phyloP scores from a whole-genome alignment of 306 rosid genomes.

The Prinsepia uniflora region DNA sequence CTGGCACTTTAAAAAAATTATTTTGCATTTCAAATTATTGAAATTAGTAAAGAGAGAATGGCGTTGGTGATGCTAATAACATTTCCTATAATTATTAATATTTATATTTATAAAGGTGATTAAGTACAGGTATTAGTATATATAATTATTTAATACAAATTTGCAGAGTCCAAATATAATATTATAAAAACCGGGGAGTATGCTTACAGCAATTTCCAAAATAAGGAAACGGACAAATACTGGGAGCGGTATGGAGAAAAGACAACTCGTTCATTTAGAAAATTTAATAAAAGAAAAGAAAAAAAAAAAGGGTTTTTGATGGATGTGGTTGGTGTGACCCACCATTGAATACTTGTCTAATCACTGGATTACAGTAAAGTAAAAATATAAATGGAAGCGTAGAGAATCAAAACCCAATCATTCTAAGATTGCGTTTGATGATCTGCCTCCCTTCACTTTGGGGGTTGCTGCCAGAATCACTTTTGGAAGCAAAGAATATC shows the following conservation, averaged over 20 bases:
- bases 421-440: slow-evolving; percentile 25
- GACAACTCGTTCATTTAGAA: slow-evolving; percentile 28
- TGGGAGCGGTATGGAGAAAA: slow-evolving; percentile 37
- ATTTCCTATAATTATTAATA: too few relatives aligned
- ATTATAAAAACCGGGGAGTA: too few relatives aligned
- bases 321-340: slow-evolving; percentile 49
- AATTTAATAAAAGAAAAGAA: too few relatives aligned
- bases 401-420: background rate
- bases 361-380: slow-evolving; percentile 29
- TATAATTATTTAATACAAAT: too few relatives aligned
- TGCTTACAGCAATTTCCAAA: too few relatives aligned
- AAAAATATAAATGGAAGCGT: background rate
- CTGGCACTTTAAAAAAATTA: too few relatives aligned
- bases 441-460: slow-evolving; percentile 13
- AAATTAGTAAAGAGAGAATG: too few relatives aligned
- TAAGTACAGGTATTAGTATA: too few relatives aligned
- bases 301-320: slow-evolving; percentile 28
- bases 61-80: too few relatives aligned
- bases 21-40: too few relatives aligned
- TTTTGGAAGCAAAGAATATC: slow-evolving; percentile 7
- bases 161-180: too few relatives aligned
- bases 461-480: slow-evolving; percentile 12
- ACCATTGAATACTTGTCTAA: slow-evolving; percentile 75
- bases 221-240: background rate
- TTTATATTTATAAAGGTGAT: too few relatives aligned